Evolutionary conservation across 441 rosid species (phyloP), one percentile per base, ranked within the genome.

Genomic region (Breynia disticha): DNA sequence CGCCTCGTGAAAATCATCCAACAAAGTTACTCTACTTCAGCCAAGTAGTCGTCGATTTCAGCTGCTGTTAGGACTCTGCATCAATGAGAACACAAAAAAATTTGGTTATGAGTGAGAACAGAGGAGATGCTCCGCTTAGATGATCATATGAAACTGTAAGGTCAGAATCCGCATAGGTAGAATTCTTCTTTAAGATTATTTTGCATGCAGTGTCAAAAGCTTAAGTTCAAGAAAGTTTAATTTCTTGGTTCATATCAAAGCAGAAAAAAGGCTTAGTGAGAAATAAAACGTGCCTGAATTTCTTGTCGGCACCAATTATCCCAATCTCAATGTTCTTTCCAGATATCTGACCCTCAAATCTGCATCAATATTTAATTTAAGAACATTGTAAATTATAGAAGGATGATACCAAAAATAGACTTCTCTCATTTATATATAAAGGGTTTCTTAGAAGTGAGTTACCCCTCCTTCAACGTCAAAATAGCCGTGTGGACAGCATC

Each of bases 401-500:
- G n/a, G n/a, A n/a, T n/a, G n/a, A 11, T 11, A 41, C 15, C 10
- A 9, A 41, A 41, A 1, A 4, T 41, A 41, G 44, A 9, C 15
- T 43, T 14, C 57, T 12, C 11, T 6, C 42, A 39, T 54, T 14
- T 19, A 13, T 1, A 18, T 20, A 43, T 14, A 18, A 19, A 39
- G 19, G 17, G 11, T 54, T 2, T 12, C 20, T 18, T 17, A 47
- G 7, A 50, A 4, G 32, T 0, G 16, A 59, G 78, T 49, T 66
- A 93, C 98, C 98, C 99, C 76, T 94, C 97, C 75, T 94, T 90
- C 68, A 94, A 61, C 10, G 99, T 90, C 71, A 90, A 63, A 44
- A 94, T 90, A 4, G 99, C 97, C 3, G 99, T 94, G 79, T 94
- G 99, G 41, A 94, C 93, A 32, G 97, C 99, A 77, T 90, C 96